These are phyloP conservation scores for Myrica gale DNA, from an alignment of 306 rosid species.

Conservation along the genomic window DNA sequence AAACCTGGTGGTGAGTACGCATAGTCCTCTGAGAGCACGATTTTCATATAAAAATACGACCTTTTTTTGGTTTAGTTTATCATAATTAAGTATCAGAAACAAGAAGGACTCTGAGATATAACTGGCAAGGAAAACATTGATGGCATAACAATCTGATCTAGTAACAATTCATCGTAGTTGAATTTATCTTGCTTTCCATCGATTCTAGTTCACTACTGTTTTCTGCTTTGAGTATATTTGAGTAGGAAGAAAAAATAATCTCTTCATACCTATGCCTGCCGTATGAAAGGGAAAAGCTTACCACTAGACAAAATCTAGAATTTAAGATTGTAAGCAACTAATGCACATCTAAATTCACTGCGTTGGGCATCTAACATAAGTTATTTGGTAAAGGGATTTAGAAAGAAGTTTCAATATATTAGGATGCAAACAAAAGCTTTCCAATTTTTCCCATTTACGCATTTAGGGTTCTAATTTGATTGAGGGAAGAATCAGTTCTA, in stretches of 20 bases:
- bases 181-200: not conserved
- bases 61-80: conserved; percentile 1
- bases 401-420: not conserved
- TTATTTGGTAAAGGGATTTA: not conserved
- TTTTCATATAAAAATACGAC: not conserved
- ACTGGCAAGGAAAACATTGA: conserved; percentile 1
- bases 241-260: not conserved
- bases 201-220: not conserved
- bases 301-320: not conserved
- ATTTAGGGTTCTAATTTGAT: not conserved
- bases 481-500: not conserved
- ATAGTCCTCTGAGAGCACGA: not conserved
- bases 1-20: conserved; percentile 47
- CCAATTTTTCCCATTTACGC: not conserved
- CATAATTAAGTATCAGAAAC: not conserved
- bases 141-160: not conserved
- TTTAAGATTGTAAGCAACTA: not conserved
- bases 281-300: not conserved
- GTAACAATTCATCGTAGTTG: not conserved
- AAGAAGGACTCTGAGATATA: conserved; percentile 1
- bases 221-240: not conserved
- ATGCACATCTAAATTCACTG: not conserved
- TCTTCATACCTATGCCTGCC: not conserved
- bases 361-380: not conserved
- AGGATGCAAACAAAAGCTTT: not conserved